A percentile compares a stretch with the other conserved stretches of the same genome.
These are phyloP conservation scores for Gnomoniopsis sp. DNA, from an alignment of 2,329 filamentous ascomycete genomes.

Conservation along the genomic window DNA sequence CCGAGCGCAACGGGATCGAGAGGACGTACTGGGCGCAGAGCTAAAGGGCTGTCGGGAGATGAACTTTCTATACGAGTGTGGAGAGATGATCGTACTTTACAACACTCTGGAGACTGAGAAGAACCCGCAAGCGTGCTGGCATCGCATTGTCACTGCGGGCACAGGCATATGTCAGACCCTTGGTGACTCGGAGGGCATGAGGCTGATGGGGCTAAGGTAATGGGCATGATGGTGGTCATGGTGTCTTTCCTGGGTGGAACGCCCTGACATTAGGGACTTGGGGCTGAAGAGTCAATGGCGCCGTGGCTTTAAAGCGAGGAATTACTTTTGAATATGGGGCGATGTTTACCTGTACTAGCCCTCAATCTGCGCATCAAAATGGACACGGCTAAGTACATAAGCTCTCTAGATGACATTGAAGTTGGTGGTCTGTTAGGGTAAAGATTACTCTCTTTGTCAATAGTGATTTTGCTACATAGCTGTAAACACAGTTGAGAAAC, in stretches of 20 bases:
- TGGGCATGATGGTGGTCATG: neutral
- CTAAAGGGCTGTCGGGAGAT: slow-evolving; percentile 27
- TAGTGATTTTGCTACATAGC: too few species aligned
- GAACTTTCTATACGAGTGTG: slow-evolving; percentile 26
- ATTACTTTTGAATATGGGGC: neutral
- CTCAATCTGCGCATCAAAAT: neutral
- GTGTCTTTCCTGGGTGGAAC: neutral
- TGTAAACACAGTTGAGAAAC: too few species aligned
- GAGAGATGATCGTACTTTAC: slow-evolving; percentile 26
- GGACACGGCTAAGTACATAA: too few species aligned
- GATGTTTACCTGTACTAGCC: too few species aligned
- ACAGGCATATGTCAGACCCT: slow-evolving; percentile 10
- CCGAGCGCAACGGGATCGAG: slow-evolving; percentile 27
- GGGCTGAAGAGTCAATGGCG: neutral
- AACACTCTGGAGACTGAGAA: slow-evolving; percentile 21
- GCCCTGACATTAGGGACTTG: too few species aligned
- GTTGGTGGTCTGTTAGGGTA: neutral
- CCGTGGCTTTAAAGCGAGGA: too few species aligned
- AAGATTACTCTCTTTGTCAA: too few species aligned
- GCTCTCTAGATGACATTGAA: too few species aligned
- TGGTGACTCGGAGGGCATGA: slow-evolving; percentile 6
- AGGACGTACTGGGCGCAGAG: slow-evolving; percentile 27
- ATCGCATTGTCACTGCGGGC: slow-evolving; percentile 9
- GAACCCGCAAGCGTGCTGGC: slow-evolving; percentile 7
- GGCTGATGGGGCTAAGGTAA: neutral